Evolutionary conservation across 1,139 yeast species (phyloP).

Genomic region (Hemisphaericaspora xylofermentans): DNA sequence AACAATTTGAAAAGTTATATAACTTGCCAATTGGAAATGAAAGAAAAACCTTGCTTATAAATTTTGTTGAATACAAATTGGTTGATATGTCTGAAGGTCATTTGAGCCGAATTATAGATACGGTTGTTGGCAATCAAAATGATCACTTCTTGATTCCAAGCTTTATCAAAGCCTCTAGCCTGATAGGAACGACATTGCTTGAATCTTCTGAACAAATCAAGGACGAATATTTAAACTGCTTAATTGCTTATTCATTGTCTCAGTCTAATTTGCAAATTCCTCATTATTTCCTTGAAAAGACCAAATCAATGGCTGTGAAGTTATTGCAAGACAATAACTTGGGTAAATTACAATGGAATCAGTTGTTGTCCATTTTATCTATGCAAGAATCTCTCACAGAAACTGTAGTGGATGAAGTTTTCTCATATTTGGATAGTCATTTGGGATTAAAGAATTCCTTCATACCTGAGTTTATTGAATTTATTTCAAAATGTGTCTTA

Average conservation of each 20-base stretch:
- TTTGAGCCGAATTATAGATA: slow-evolving; percentile 16
- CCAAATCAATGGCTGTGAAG: slow-evolving; percentile 7
- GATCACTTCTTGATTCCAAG: slow-evolving; percentile 25
- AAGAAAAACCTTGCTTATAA: slow-evolving; percentile 7
- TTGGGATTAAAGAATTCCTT: slow-evolving; percentile 23
- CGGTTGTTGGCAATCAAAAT: slow-evolving; percentile 16
- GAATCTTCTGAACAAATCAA: slow-evolving; percentile 13
- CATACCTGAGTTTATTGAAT: slow-evolving; percentile 24
- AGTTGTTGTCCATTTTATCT: slow-evolving; percentile 11
- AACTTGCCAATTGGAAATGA: not conserved
- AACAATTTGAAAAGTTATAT: slow-evolving; percentile 9
- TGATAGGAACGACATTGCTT: slow-evolving; percentile 18
- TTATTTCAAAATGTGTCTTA: slow-evolving; percentile 13
- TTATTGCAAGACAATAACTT: slow-evolving; percentile 11
- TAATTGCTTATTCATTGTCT: slow-evolving; percentile 23
- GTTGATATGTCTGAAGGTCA: slow-evolving; percentile 23
- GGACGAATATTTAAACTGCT: slow-evolving; percentile 22
- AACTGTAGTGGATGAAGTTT: slow-evolving; percentile 12
- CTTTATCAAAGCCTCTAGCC: slow-evolving; percentile 15
- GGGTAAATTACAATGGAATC: slow-evolving; percentile 15
- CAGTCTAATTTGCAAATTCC: slow-evolving; percentile 9
- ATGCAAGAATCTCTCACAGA: slow-evolving; percentile 1
- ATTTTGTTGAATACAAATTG: slow-evolving; percentile 20
- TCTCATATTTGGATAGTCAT: slow-evolving; percentile 14
- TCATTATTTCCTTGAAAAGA: slow-evolving; percentile 4